Evolutionary conservation across 257 asterid genomes (phyloP).

Genomic region (Lithospermum erythrorhizon): DNA sequence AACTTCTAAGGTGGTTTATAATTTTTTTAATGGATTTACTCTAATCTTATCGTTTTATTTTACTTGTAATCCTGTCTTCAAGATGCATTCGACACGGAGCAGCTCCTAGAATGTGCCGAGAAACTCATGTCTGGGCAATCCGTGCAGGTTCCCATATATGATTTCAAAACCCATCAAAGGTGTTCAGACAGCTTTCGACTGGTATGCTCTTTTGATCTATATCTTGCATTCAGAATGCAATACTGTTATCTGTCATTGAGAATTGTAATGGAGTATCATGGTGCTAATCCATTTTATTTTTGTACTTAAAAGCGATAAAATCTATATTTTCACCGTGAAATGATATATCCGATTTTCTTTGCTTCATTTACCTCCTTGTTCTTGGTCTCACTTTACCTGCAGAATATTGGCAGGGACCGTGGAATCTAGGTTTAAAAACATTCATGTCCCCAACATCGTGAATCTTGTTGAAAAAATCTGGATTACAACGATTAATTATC

Average conservation of each 20-base stretch:
- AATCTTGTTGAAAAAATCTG: too few species aligned
- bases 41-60: constrained; percentile 1
- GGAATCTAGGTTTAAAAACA: too few species aligned
- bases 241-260: too few species aligned
- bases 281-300: too few species aligned
- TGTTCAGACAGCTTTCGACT: constrained; percentile 77
- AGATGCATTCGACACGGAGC: constrained; percentile 99
- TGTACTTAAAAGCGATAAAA: too few species aligned
- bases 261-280: neutral
- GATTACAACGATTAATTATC: too few species aligned
- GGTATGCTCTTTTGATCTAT: constrained; percentile 26
- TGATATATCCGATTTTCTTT: too few species aligned
- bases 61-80: constrained; percentile 13
- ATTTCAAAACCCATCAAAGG: constrained; percentile 91
- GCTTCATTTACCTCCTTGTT: too few species aligned
- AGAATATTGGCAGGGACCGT: too few species aligned
- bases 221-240: neutral
- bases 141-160: constrained; percentile 89
- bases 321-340: too few species aligned
- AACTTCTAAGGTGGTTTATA: neutral
- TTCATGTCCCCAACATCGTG: too few species aligned
- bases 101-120: constrained; percentile 79
- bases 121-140: constrained; percentile 60
- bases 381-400: too few species aligned
- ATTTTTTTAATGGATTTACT: constrained; percentile 2